Base-by-base conservation (phyloP, 345 rosid genomes). In the Brassica incana region DNA sequence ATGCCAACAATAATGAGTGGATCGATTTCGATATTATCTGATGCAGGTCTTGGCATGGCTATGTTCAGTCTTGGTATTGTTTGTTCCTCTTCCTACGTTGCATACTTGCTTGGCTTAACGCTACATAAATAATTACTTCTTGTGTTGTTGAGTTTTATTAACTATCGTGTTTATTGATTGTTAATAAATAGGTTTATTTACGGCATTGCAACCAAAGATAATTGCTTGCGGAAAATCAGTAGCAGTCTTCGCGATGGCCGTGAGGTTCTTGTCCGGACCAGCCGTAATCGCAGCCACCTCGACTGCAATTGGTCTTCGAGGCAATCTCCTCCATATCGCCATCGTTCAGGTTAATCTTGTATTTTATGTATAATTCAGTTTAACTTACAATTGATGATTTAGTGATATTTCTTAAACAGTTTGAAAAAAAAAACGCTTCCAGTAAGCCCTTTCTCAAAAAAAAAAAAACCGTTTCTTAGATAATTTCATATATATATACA, bases 271-370 rank as follows among this genome's bases (percentile, higher is more conserved):
- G 80, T 88, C 92, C 0, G 94, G 97, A 12, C 97, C 97, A 1
- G 97, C 97, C 3, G 97, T 91, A 25, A 91, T 91, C 60, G 97
- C 97, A 66, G 97, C 97, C 18, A 87, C 92, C 62, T 88, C 94
- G 25, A 91, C 90, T 50, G 94, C 94, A 30, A 87, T 90, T 48
- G 97, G 94, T 8, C 80, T 90, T 76, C 87, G 94, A 8, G 97
- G 94, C 36, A 85, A 70, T 77, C 94, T 91, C 67, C 83, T 91
- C 38, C 97, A 87, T 69, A 85, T 91, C 5, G 90, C 97, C 54
- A 90, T 91, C 50, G 94, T 91, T 70, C 97, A 91, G 88, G 96
- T 88, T 16, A 40, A 11, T 38, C 23, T n/a, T n/a, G 20, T 40
- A 16, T 18, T 54, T 16, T 54, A 16, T 16, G 25, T 54, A 54